phyloP scores from a whole-genome alignment of 768 basidiomycete species.

The Sistotremastrum niveocremeum region DNA sequence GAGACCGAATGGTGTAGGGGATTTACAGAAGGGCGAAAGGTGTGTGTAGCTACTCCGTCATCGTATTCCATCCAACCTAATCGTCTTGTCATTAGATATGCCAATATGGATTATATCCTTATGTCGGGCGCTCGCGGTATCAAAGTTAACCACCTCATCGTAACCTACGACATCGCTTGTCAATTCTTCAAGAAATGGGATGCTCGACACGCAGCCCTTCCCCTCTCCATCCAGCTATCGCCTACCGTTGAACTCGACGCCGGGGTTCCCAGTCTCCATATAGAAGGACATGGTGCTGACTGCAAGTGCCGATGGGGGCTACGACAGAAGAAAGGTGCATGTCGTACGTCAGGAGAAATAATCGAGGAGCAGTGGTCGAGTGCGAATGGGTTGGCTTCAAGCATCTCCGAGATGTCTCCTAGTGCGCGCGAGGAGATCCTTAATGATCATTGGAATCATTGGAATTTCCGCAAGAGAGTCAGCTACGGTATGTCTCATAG shows the following conservation, averaged over 20 bases:
- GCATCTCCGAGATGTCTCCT: conserved; percentile 3
- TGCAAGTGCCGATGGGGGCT: conserved; percentile 6
- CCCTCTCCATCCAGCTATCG: not conserved
- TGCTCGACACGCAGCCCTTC: conserved; percentile 1
- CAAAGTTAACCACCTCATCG: not conserved
- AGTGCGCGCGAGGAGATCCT: not conserved
- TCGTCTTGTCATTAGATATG: conserved; percentile 4
- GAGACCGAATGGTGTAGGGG: conserved; percentile 5
- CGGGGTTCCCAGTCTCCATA: conserved; percentile 9
- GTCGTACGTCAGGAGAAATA: conserved; percentile 7
- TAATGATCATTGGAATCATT: conserved; percentile 1
- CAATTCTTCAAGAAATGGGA: conserved; percentile 3
- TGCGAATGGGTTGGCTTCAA: conserved; percentile 1
- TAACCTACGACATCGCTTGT: conserved; percentile 8
- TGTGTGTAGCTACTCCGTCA: not conserved
- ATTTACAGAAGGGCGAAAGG: conserved; percentile 12
- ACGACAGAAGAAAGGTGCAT: conserved; percentile 4
- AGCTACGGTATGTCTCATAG: not conserved
- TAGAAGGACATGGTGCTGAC: conserved; percentile 1
- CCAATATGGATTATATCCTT: conserved; percentile 11
- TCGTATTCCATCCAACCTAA: not conserved
- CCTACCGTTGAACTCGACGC: not conserved
- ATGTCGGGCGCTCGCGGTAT: not conserved
- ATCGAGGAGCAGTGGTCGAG: conserved; percentile 6
- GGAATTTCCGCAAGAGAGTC: conserved; percentile 4